Evolutionary conservation across 345 rosid species (phyloP), one percentile per base, ranked within the genome.

Genomic region (Rhizophora mangle): DNA sequence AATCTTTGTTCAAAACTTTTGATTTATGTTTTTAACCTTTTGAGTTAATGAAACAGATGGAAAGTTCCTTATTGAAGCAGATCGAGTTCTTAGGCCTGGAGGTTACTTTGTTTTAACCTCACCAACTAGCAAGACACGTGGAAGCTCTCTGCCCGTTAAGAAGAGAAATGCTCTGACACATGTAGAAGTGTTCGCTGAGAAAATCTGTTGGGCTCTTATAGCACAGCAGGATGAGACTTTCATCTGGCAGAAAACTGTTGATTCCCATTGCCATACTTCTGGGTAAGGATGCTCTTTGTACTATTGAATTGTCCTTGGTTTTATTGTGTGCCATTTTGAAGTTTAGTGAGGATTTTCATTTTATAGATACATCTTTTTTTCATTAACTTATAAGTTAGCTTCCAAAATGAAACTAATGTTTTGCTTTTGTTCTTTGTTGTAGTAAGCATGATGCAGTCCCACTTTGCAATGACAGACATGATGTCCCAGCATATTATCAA

Each of bases 151-250:
- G 2, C 80, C 69, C 51, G 68, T 55, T 8, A 95, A 85, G 86
- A 89, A 82, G 79, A 80, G 85, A 62, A 82, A 82, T 76, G 77
- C 78, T 66, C 67, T 82, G 71, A 78, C 83, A 56, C 87, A 87
- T 18, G 76, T 87, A 64, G 86, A 88, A 75, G 90, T 85, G 63
- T 82, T 85, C 69, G 78, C 90, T 32, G 90, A 85, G 64, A 84
- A 84, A 75, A 84, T 95, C 22, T 92, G 98, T 57, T 95, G 99
- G 99, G 87, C 82, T 77, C 82, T 87, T 49, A 81, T 85, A 68
- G 90, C 92, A 78, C 99, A 95, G 89, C 99, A 90, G 72, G 97
- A 95, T 20, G 97, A 95, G 82, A 90, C 97, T 55, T 87, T 86
- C 71, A 82, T 95, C 75, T 95, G 99, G 98, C 97, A 95, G 82